Conservation (phyloP, 352 stramenopile genomes). For the Pythium biforme region DNA sequence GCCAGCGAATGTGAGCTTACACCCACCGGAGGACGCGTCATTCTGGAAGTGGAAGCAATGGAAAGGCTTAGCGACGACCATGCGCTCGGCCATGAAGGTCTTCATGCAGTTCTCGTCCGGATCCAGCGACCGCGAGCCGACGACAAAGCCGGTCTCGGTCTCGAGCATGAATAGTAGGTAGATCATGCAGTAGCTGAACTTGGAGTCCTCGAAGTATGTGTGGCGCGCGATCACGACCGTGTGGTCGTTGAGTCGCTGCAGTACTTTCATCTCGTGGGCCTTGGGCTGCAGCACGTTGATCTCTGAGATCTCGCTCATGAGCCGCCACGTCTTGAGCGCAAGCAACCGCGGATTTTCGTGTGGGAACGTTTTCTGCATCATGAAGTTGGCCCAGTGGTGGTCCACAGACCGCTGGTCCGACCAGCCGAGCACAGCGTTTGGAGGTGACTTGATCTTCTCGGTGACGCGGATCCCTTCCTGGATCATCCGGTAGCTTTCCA, state of each 20-base stretch:
- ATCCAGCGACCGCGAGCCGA: constrained; percentile 26
- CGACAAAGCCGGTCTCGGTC: constrained; percentile 23
- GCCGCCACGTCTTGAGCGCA: constrained; percentile 36
- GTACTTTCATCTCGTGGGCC: constrained; percentile 38
- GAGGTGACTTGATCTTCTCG: background rate
- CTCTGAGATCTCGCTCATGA: constrained; percentile 29
- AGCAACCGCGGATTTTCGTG: constrained; percentile 29
- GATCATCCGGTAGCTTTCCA: constrained; percentile 25
- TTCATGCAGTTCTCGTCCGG: constrained; percentile 17
- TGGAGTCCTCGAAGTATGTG: constrained; percentile 11
- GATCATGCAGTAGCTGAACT: constrained; percentile 25
- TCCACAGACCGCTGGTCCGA: constrained; percentile 38
- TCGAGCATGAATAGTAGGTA: constrained; percentile 31
- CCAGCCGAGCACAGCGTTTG: constrained; percentile 46
- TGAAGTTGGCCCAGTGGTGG: constrained; percentile 42
- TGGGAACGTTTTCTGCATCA: constrained; percentile 45
- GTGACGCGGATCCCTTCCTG: constrained; percentile 16
- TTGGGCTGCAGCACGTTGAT: constrained; percentile 35
- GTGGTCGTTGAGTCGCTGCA: constrained; percentile 30
- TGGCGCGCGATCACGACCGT: constrained; percentile 27
- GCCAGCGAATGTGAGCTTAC: constrained; percentile 21
- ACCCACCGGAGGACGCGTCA: background rate
- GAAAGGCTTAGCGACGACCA: constrained; percentile 23
- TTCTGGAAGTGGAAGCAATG: constrained; percentile 28
- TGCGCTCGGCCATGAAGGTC: constrained; percentile 12